phyloP scores from a whole-genome alignment of 1,284 basidiomycete species.

The Neonothopanus nambi region DNA sequence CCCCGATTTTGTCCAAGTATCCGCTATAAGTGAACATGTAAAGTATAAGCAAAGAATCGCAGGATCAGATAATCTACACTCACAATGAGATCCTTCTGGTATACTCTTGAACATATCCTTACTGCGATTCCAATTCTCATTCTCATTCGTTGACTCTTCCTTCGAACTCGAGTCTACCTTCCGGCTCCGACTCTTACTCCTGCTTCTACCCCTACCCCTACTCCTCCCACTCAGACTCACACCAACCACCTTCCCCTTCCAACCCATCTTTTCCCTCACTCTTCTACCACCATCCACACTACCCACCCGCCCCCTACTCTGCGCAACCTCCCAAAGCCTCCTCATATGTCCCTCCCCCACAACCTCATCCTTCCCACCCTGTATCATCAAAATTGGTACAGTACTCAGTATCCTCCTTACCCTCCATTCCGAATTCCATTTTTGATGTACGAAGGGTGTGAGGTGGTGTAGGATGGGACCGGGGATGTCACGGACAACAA shows the following conservation, averaged over 20 bases:
- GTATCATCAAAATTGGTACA: slow-evolving; percentile 35
- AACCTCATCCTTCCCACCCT: slow-evolving; percentile 29
- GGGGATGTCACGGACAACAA: slow-evolving; percentile 29
- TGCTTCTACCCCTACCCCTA: background rate
- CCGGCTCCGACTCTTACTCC: background rate
- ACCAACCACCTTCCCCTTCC: slow-evolving; percentile 24
- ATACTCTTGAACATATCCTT: slow-evolving; percentile 14
- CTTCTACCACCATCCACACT: too few species aligned
- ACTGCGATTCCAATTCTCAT: background rate
- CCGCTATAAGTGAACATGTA: slow-evolving; percentile 4
- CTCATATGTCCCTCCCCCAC: too few species aligned
- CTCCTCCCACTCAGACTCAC: slow-evolving; percentile 3
- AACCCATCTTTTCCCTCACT: slow-evolving; percentile 17
- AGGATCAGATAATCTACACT: background rate
- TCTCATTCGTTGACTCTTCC: background rate
- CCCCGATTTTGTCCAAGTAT: slow-evolving; percentile 15
- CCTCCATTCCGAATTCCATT: slow-evolving; percentile 32
- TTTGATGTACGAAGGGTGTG: slow-evolving; percentile 31
- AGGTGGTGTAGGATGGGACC: slow-evolving; percentile 27
- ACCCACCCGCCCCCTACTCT: too few species aligned
- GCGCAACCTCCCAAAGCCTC: too few species aligned
- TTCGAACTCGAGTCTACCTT: too few species aligned
- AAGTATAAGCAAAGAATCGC: background rate
- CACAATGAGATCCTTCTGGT: slow-evolving; percentile 16
- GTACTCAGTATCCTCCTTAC: slow-evolving; percentile 25